phyloP scores from a whole-genome alignment of 2,329 filamentous ascomycete genomes.

The Cryphonectria japonica region DNA sequence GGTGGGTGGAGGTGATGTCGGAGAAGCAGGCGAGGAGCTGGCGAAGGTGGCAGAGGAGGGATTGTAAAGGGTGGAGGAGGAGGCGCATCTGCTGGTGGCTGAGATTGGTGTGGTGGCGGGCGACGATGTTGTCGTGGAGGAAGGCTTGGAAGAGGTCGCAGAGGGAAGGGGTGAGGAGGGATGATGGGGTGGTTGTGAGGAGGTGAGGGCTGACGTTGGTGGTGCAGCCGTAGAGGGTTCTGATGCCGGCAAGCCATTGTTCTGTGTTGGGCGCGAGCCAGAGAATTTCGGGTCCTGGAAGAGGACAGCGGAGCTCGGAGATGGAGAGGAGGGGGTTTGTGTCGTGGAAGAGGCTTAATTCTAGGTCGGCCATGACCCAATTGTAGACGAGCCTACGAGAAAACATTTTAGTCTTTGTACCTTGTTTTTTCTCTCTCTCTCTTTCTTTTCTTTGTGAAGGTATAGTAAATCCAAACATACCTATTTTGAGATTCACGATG shows the following conservation, averaged over 20 bases:
- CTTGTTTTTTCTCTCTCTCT: too few species aligned
- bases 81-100: slow-evolving; percentile 65
- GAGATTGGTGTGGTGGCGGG: slow-evolving; percentile 48
- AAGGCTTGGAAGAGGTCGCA: slow-evolving; percentile 70
- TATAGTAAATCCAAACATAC: slow-evolving; percentile 37
- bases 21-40: slow-evolving; percentile 70
- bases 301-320: slow-evolving; percentile 65
- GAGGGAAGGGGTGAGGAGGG: slow-evolving; percentile 59
- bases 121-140: slow-evolving; percentile 65
- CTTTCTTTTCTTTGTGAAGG: too few species aligned
- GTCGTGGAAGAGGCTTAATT: slow-evolving; percentile 69
- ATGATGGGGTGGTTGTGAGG: slow-evolving; percentile 53
- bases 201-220: slow-evolving; percentile 55
- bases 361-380: slow-evolving; percentile 76
- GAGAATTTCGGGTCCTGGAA: slow-evolving; percentile 63
- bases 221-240: slow-evolving; percentile 59
- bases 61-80: slow-evolving; percentile 70
- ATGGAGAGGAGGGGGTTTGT: slow-evolving; percentile 65
- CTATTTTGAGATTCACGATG: slow-evolving; percentile 66
- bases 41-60: slow-evolving; percentile 64
- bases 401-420: neutral
- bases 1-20: slow-evolving; percentile 53
- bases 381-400: slow-evolving; percentile 67
- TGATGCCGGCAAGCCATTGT: slow-evolving; percentile 63
- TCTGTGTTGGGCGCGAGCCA: slow-evolving; percentile 64